Conservation (phyloP, 148 eudicot genomes). For the Silene latifolia region DNA sequence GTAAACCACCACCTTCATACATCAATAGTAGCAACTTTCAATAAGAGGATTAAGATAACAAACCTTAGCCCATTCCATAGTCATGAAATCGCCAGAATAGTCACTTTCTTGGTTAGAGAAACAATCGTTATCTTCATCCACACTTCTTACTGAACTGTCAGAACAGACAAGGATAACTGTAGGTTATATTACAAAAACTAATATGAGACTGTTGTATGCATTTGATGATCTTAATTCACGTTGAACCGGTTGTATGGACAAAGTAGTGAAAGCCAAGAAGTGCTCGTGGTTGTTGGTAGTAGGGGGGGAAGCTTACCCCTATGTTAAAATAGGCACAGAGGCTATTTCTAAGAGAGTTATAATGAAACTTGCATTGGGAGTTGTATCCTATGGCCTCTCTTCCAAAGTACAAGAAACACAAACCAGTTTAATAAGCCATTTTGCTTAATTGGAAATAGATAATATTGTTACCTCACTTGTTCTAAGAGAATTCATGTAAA, state of each 20-base stretch:
- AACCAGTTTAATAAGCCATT: too few species aligned
- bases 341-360: too few species aligned
- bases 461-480: too few species aligned
- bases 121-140: constrained; percentile 60
- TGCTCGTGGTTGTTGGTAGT: too few species aligned
- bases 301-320: background rate
- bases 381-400: too few species aligned
- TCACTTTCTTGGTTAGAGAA: constrained; percentile 48
- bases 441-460: too few species aligned
- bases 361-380: too few species aligned
- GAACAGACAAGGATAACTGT: constrained; percentile 28
- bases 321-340: background rate
- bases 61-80: constrained; percentile 90
- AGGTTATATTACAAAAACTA: background rate
- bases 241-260: too few species aligned
- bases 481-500: too few species aligned
- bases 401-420: too few species aligned
- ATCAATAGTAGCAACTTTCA: constrained; percentile 10
- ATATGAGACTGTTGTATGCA: background rate
- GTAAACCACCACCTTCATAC: constrained; percentile 12
- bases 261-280: too few species aligned
- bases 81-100: constrained; percentile 51
- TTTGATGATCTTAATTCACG: background rate
- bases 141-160: constrained; percentile 80
- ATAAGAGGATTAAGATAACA: constrained; percentile 27